Evolutionary conservation across 306 rosid genomes (phyloP), one percentile per base, ranked within the genome.

Genomic region (Acacia acuminata): DNA sequence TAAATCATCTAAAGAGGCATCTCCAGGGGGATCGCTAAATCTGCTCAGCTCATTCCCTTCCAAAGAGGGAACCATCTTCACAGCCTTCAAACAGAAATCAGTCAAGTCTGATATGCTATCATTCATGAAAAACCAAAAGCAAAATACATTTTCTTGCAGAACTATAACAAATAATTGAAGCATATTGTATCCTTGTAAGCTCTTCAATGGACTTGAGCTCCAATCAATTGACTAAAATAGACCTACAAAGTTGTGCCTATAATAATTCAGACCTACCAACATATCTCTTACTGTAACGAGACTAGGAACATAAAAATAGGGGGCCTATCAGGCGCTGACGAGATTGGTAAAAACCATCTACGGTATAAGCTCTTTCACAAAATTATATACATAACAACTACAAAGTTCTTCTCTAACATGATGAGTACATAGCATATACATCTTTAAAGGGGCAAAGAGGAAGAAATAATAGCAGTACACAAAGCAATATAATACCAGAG

Each of bases 1-100:
- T 84, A 96, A 82, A 90, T 96, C 99, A 79, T 96, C 98, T 85
- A 96, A 87, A 81, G 90, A 94, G 15, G 98, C 97, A 91, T 96
- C 99, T 84, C 99, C 98, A 40, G 99, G 99, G 79, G 97, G 92
- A 85, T 96, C 99, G 82, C 98, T 96, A 86, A 96, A 96, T 80
- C 90, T 91, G 88, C 98, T 96, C 67, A 96, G 87, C 83, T 90
- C 99, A 89, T 92, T 88, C 65, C 92, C 98, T 79, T 89, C 98
- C 73, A 79, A 60, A 73, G 86, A 40, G 79, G 82, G 78, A 45
- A 94, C 87, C 80, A 87, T 84, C 88, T 94, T 96, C 63, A 87
- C 71, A 78, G 88, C 91, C 99, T 94, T 88, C 86, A 87, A 84
- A 90, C 76, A 82, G 71, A 48, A 87, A 82, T 79, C 77, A 85